Percentiles rank a stretch among this genome's conserved stretches.
Conservation (phyloP, 2,329 filamentous ascomycete species). For the Cryphonectria naterciae region DNA sequence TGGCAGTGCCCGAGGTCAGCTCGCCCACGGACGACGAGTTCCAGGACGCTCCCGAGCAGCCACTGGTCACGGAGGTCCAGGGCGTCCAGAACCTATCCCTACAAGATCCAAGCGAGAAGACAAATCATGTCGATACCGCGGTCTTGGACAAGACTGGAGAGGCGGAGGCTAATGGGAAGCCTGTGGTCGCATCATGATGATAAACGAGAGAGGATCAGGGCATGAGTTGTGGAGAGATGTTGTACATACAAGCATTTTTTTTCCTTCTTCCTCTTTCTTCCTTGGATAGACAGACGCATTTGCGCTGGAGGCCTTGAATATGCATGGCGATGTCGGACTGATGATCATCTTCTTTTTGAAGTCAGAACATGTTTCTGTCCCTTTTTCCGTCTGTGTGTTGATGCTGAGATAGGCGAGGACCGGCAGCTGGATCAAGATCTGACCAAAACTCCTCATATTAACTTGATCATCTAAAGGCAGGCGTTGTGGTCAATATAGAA, state of each 20-base stretch:
- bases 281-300: constrained; percentile 11
- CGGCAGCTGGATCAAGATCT: not conserved
- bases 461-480: not conserved
- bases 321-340: not conserved
- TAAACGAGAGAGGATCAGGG: not conserved
- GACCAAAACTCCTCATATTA: not conserved
- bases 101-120: constrained; percentile 21
- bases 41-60: constrained; percentile 16
- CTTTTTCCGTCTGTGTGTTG: not conserved
- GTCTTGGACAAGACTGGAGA: constrained; percentile 33
- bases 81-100: constrained; percentile 34
- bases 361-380: not conserved
- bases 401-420: not conserved
- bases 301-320: not conserved
- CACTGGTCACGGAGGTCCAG: constrained; percentile 23
- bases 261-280: not conserved
- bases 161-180: constrained; percentile 20
- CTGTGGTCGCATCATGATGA: constrained; percentile 21
- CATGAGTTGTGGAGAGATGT: not conserved
- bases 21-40: constrained; percentile 17
- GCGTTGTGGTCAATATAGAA: no score
- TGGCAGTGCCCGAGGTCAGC: constrained; percentile 2
- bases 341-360: not conserved
- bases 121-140: constrained; percentile 26
- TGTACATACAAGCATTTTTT: not conserved